These are phyloP conservation scores for Entomortierella chlamydospora DNA, from an alignment of 192 early-diverging fungal genomes.

Conservation along the genomic window DNA sequence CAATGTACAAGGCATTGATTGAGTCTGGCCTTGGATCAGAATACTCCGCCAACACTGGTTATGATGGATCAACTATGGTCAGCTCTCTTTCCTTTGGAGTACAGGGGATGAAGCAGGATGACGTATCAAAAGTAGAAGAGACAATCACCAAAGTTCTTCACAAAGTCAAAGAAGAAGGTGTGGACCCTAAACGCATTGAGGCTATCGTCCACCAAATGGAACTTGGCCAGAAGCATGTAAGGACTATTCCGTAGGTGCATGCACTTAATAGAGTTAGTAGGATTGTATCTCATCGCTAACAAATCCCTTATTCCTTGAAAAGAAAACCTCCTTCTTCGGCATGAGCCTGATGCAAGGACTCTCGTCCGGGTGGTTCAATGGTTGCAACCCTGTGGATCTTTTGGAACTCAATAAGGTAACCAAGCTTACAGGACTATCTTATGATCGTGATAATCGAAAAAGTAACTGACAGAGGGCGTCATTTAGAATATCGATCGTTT, in stretches of 20 bases:
- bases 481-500: conserved; percentile 76
- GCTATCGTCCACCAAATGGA: conserved; percentile 91
- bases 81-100: conserved; percentile 87
- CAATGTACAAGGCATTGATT: conserved; percentile 95
- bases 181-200: conserved; percentile 81
- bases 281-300: too few relatives aligned
- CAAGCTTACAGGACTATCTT: not conserved
- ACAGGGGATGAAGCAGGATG: conserved; percentile 82
- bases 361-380: conserved; percentile 89
- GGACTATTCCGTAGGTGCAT: conserved; percentile 5
- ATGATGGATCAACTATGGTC: conserved; percentile 74
- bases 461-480: not conserved
- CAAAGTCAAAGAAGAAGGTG: conserved; percentile 76
- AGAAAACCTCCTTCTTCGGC: conserved; percentile 91
- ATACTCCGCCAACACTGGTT: conserved; percentile 93
- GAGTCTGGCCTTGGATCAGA: conserved; percentile 91
- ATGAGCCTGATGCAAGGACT: conserved; percentile 82
- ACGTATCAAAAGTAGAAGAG: conserved; percentile 76
- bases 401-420: conserved; percentile 80
- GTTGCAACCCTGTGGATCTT: conserved; percentile 84
- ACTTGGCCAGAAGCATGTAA: conserved; percentile 88
- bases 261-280: too few relatives aligned
- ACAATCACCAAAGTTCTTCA: conserved; percentile 78
- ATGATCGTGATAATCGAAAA: not conserved
- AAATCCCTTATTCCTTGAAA: too few relatives aligned